Conservation (phyloP, 108 stramenopile species). For the Craspedostauros australis region DNA sequence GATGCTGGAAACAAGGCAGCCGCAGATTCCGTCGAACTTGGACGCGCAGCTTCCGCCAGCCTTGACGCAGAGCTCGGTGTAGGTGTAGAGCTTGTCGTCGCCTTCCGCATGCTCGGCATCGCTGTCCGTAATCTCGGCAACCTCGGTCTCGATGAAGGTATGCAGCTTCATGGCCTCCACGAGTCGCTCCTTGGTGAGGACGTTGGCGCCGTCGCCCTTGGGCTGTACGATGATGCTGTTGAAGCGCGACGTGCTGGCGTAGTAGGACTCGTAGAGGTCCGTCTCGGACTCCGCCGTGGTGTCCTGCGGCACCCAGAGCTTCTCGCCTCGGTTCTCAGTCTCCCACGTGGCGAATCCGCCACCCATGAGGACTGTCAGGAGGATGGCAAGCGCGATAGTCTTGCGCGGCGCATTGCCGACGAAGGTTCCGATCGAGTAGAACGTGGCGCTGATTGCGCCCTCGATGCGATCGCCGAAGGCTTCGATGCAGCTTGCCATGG, state of each 20-base stretch:
- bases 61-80: constrained; percentile 35
- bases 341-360: constrained; percentile 37
- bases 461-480: constrained; percentile 38
- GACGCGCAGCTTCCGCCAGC: constrained; percentile 48
- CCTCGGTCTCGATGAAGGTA: constrained; percentile 21
- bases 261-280: constrained; percentile 28
- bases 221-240: constrained; percentile 33
- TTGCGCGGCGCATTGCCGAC: constrained; percentile 37
- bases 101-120: background rate
- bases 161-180: constrained; percentile 44
- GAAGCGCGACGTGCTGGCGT: constrained; percentile 31
- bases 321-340: constrained; percentile 52
- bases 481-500: too few species aligned
- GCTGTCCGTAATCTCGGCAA: constrained; percentile 3
- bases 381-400: constrained; percentile 41
- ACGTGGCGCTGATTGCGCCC: constrained; percentile 29
- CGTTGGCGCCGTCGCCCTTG: constrained; percentile 15
- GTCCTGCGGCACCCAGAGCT: constrained; percentile 67
- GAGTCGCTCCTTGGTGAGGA: constrained; percentile 46
- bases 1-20: constrained; percentile 41
- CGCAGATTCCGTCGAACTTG: constrained; percentile 27
- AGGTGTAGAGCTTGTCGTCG: constrained; percentile 2
- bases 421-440: constrained; percentile 30
- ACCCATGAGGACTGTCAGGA: constrained; percentile 23
- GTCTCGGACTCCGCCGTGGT: constrained; percentile 47